These are phyloP conservation scores for Helicostylum pulchrum DNA, from an alignment of 192 early-diverging fungal species.

Conservation along the genomic window DNA sequence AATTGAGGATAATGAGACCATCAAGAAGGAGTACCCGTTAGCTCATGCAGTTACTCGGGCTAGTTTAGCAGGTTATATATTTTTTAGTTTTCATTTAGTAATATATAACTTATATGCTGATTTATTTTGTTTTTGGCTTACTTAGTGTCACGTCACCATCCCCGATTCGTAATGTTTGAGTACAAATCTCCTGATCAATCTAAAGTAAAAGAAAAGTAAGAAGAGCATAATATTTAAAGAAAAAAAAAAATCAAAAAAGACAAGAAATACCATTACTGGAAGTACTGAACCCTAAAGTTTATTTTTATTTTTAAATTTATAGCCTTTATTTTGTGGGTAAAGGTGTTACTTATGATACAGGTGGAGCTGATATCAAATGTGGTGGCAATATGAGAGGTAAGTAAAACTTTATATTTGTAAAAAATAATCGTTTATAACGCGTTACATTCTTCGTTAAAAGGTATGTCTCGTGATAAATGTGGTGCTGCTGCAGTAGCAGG, in stretches of 20 bases:
- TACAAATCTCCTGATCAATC: slow-evolving; percentile 69
- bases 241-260: not conserved
- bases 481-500: slow-evolving; percentile 85
- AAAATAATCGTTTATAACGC: too few relatives aligned
- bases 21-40: slow-evolving; percentile 81
- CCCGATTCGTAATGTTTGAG: slow-evolving; percentile 65
- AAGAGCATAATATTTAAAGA: slow-evolving; percentile 5
- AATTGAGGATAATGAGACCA: slow-evolving; percentile 60
- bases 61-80: slow-evolving; percentile 53
- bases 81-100: too few relatives aligned
- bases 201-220: slow-evolving; percentile 67
- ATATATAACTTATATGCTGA: too few relatives aligned
- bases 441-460: too few relatives aligned
- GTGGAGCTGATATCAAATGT: slow-evolving; percentile 83
- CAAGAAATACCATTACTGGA: too few relatives aligned
- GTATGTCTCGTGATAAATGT: slow-evolving; percentile 89
- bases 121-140: too few relatives aligned
- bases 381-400: slow-evolving; percentile 71
- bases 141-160: slow-evolving; percentile 56
- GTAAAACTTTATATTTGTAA: too few relatives aligned
- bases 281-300: slow-evolving; percentile 1
- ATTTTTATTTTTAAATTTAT: slow-evolving; percentile 33
- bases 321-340: slow-evolving; percentile 81
- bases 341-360: slow-evolving; percentile 90
- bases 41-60: slow-evolving; percentile 75